phyloP scores from a whole-genome alignment of 805 yeast species.

The Kodamaea lidongshanica region DNA sequence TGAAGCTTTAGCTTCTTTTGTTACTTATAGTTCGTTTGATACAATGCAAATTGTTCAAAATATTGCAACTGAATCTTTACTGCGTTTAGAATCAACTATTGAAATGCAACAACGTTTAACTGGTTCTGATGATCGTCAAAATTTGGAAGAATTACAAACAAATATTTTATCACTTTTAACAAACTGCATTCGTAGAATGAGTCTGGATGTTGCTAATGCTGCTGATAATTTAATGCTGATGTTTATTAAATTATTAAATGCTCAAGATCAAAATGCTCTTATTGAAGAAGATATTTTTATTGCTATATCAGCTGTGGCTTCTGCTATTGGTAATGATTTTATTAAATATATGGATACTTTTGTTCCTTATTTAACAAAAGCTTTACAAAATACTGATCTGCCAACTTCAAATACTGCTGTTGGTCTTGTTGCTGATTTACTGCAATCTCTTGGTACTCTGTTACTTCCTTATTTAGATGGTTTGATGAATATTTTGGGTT shows the following conservation, averaged over 20 bases:
- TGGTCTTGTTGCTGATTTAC: constrained; percentile 90
- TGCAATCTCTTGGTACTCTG: constrained; percentile 75
- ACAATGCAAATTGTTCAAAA: constrained; percentile 62
- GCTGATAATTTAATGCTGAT: constrained; percentile 82
- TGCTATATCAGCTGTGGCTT: constrained; percentile 85
- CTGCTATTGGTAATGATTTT: constrained; percentile 68
- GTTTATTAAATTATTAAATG: constrained; percentile 60
- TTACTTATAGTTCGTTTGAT: constrained; percentile 64
- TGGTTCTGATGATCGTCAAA: constrained; percentile 63
- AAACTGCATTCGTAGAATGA: constrained; percentile 76
- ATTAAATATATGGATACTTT: constrained; percentile 73
- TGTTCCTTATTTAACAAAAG: constrained; percentile 73
- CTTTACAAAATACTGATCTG: constrained; percentile 75
- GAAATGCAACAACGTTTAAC: constrained; percentile 49
- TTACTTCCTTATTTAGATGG: constrained; percentile 64
- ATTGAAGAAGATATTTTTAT: constrained; percentile 93
- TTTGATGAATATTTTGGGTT: constrained; percentile 78
- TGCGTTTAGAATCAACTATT: constrained; percentile 67
- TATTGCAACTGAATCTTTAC: constrained; percentile 69
- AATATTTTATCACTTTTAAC: constrained; percentile 75
- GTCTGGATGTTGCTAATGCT: constrained; percentile 54
- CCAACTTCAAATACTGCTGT: constrained; percentile 85
- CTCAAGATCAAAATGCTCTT: constrained; percentile 59
- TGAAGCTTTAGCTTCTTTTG: constrained; percentile 83
- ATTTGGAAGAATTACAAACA: constrained; percentile 83